Evolutionary conservation across 768 basidiomycete genomes (phyloP), one percentile per base, ranked within the genome.

Genomic region (Amanita jacksonii): DNA sequence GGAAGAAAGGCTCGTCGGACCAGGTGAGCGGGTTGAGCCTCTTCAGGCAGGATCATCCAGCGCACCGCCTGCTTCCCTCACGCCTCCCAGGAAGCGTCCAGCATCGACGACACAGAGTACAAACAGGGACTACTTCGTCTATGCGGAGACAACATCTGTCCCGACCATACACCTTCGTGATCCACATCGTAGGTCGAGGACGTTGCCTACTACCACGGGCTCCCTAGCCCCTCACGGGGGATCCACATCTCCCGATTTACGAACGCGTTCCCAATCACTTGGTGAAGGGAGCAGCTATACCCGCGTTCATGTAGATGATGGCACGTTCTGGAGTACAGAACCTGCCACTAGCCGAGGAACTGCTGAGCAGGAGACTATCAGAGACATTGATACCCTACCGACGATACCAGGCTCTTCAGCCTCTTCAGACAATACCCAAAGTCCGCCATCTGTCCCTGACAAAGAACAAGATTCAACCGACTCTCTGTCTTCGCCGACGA

Each of bases 361-460:
- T 28, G 27, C 7, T 28, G 27, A 28, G 6, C 27, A 28, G 27
- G 27, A 28, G 7, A 28, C 7, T 28, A 34, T 33, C 30, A 33
- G 24, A 2, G 39, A 33, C 15, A 10, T 19, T 15, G 30, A 28
- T 2, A 42, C 41, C 5, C 20, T 42, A 4, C 41, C 41, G 18
- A 42, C 41, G 4, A 42, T 42, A 13, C 41, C 41, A 16, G 41
- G 41, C 19, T 42, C 41, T 22, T 42, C 41, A 12, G 41, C 31
- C 30, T 42, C 41, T 16, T 42, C 41, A 1, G 16, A 4, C n/a
- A 24, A 39, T 39, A 25, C 38, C 38, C 38, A 23, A n/a, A n/a
- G 9, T 8, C 15, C 41, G 3, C 22, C 41, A n/a, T 15, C 13
- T 36, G 9, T 22, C 3, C 34, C 34, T 23, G 8, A 6, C 3